These are phyloP conservation scores for Hygrophila difformis DNA, from an alignment of 257 asterid genomes.

Conservation along the genomic window DNA sequence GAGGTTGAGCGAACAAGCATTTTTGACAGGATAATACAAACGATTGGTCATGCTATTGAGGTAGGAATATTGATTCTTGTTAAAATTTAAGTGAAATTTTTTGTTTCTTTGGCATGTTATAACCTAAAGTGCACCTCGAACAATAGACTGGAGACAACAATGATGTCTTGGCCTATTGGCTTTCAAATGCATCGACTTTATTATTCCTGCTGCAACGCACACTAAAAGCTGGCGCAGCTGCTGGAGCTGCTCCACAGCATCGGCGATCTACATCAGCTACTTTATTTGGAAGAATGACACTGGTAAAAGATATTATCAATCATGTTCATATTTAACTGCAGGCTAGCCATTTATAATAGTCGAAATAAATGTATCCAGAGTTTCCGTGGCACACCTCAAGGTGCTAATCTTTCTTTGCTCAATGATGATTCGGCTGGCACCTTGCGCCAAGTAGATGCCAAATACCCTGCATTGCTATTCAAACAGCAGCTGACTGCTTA, in stretches of 20 bases:
- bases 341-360: too few relatives aligned
- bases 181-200: conserved; percentile 92
- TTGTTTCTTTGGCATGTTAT: conserved; percentile 16
- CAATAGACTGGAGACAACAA: conserved; percentile 91
- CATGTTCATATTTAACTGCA: too few relatives aligned
- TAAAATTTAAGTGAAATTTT: not conserved
- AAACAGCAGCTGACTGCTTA: conserved; percentile 99
- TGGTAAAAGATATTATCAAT: conserved; percentile 32
- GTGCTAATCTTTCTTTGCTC: conserved; percentile 62
- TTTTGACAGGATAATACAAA: conserved; percentile 91
- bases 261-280: conserved; percentile 87
- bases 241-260: conserved; percentile 85
- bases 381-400: conserved; percentile 85
- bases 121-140: too few relatives aligned
- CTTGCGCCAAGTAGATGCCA: conserved; percentile 97
- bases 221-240: conserved; percentile 86
- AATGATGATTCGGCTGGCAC: conserved; percentile 72
- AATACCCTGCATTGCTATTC: conserved; percentile 97
- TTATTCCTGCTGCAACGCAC: conserved; percentile 93
- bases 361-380: conserved; percentile 29
- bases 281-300: conserved; percentile 91
- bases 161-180: conserved; percentile 88
- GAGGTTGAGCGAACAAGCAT: conserved; percentile 96
- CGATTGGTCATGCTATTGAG: conserved; percentile 95
- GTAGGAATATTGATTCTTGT: conserved; percentile 27